A percentile compares a stretch with the other conserved stretches of the same genome.
Conservation (phyloP, 768 basidiomycete species). For the Boletus edulis region DNA sequence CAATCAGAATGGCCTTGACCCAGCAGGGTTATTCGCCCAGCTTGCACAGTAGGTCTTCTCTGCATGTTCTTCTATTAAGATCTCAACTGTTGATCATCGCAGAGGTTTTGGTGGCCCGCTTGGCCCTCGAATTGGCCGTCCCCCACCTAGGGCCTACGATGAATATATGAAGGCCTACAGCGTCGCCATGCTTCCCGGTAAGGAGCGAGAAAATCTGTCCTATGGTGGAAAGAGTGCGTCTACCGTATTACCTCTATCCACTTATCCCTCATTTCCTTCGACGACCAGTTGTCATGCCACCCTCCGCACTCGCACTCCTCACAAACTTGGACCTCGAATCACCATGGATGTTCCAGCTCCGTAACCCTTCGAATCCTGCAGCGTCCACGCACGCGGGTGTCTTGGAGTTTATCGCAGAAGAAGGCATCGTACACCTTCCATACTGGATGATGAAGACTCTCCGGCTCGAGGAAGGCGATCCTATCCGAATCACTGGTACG, state of each 20-base stretch:
- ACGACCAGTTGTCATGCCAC: conserved; percentile 89
- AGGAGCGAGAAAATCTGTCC: conserved; percentile 85
- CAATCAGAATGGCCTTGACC: conserved; percentile 36
- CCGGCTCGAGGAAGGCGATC: conserved; percentile 90
- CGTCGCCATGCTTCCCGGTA: conserved; percentile 88
- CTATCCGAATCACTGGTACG: conserved; percentile 87
- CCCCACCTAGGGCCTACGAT: conserved; percentile 75
- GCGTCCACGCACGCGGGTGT: conserved; percentile 95
- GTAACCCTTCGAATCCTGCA: conserved; percentile 81
- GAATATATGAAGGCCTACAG: conserved; percentile 95
- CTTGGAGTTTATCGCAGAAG: conserved; percentile 97
- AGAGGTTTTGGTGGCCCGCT: conserved; percentile 57
- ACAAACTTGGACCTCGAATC: conserved; percentile 83
- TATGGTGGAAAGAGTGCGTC: conserved; percentile 96
- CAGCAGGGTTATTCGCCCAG: conserved; percentile 63
- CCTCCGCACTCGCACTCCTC: conserved; percentile 86
- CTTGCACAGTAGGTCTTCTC: conserved; percentile 52
- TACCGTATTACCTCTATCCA: conserved; percentile 20
- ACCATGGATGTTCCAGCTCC: conserved; percentile 96
- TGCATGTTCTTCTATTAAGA: neutral
- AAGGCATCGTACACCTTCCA: conserved; percentile 92
- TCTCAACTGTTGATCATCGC: conserved; percentile 18
- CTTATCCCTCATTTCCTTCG: conserved; percentile 6
- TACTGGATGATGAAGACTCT: conserved; percentile 99
- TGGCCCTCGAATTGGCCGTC: conserved; percentile 42